Evolutionary conservation across 2,329 filamentous ascomycete species (phyloP).

Genomic region (Penicillium sp.): DNA sequence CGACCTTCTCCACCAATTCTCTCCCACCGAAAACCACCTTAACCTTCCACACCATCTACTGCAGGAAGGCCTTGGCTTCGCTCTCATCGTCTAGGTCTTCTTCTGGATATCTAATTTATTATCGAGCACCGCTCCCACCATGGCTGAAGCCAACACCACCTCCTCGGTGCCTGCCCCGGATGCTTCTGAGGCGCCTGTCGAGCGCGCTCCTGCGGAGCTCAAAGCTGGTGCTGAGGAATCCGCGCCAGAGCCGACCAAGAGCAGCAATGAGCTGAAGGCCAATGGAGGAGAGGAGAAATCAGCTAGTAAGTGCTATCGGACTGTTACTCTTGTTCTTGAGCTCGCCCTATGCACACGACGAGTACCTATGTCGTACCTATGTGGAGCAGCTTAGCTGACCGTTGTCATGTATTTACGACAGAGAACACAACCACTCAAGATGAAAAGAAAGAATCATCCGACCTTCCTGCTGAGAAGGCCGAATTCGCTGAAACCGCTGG

Average conservation of each 20-base stretch:
- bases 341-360: not conserved
- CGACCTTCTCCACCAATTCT: slow-evolving; percentile 35
- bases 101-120: slow-evolving; percentile 22
- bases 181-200: slow-evolving; percentile 35
- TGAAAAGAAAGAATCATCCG: slow-evolving; percentile 35
- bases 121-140: slow-evolving; percentile 33
- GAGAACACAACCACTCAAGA: slow-evolving; percentile 30
- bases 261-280: slow-evolving; percentile 30
- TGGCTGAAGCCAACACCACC: slow-evolving; percentile 46
- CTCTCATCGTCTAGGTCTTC: slow-evolving; percentile 20
- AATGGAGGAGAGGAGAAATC: slow-evolving; percentile 35
- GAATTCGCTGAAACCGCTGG: slow-evolving; percentile 29
- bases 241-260: slow-evolving; percentile 27
- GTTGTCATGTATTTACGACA: slow-evolving; percentile 8
- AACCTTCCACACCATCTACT: slow-evolving; percentile 27
- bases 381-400: slow-evolving; percentile 21
- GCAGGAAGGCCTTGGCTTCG: slow-evolving; percentile 18
- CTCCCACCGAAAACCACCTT: slow-evolving; percentile 35
- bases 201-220: slow-evolving; percentile 36
- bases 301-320: slow-evolving; percentile 33
- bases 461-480: slow-evolving; percentile 35
- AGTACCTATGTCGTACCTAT: slow-evolving; percentile 13
- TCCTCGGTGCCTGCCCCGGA: slow-evolving; percentile 35
- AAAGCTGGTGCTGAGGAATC: slow-evolving; percentile 28
- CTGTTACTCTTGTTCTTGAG: not conserved